phyloP scores from a whole-genome alignment of 257 asterid genomes.

The Leptodermis oblonga region DNA sequence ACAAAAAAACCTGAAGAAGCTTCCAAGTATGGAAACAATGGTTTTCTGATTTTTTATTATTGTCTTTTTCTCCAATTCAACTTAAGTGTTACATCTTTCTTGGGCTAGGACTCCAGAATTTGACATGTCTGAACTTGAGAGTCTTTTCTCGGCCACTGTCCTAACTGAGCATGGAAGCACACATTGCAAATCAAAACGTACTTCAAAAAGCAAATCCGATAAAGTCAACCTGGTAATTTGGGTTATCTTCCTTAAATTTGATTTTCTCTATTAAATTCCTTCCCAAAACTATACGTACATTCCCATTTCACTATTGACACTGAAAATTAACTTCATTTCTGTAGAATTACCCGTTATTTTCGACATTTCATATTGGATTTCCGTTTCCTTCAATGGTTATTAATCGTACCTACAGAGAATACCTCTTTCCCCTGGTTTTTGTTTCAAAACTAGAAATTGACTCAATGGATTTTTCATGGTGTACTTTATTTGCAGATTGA shows the following conservation, averaged over 20 bases:
- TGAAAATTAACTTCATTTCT: not conserved
- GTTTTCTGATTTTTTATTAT: not conserved
- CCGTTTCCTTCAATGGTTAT: not conserved
- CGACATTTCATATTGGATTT: not conserved
- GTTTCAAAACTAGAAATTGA: no score
- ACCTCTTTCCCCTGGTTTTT: not conserved
- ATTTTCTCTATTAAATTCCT: not conserved
- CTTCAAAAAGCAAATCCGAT: constrained; percentile 51
- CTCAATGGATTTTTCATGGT: constrained; percentile 1
- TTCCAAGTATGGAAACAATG: constrained; percentile 58
- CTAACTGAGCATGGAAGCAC: constrained; percentile 38
- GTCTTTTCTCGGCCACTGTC: constrained; percentile 63
- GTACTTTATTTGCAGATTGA: constrained; percentile 53
- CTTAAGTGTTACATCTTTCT: not conserved
- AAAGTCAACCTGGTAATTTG: constrained; percentile 83
- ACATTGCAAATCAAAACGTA: constrained; percentile 31
- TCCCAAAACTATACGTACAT: not conserved
- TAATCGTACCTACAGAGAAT: not conserved
- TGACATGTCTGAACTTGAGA: constrained; percentile 82
- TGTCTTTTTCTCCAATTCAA: no score
- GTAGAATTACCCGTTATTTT: no score
- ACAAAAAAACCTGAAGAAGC: constrained; percentile 72
- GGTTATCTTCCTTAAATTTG: not conserved
- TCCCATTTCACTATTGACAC: not conserved
- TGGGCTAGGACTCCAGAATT: constrained; percentile 70